A percentile compares a stretch with the other conserved stretches of the same genome.
phyloP scores from a whole-genome alignment of 2,329 filamentous ascomycete genomes.

The Pseudogymnoascus destructans region DNA sequence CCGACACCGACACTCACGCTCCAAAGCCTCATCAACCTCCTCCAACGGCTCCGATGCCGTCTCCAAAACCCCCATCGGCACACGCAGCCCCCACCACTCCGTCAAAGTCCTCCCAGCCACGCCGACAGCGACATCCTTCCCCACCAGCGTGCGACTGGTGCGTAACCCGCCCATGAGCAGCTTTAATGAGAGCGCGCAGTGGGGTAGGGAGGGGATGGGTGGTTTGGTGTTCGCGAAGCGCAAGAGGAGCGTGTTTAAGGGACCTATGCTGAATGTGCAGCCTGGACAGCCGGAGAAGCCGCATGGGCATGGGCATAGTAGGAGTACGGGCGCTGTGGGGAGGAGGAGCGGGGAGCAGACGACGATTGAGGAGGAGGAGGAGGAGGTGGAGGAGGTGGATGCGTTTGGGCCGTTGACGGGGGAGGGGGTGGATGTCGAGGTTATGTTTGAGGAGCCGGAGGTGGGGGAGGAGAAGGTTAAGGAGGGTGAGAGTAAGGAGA shows the following conservation, averaged over 20 bases:
- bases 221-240: conserved; percentile 68
- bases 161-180: conserved; percentile 41
- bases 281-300: background rate
- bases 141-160: conserved; percentile 74
- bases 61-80: conserved; percentile 53
- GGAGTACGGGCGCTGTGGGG: conserved; percentile 51
- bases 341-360: conserved; percentile 62
- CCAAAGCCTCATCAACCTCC: conserved; percentile 87
- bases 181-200: conserved; percentile 47
- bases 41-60: conserved; percentile 63
- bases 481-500: background rate
- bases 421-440: conserved; percentile 19
- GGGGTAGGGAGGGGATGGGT: conserved; percentile 29
- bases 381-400: conserved; percentile 38
- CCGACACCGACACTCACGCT: conserved; percentile 74
- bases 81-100: conserved; percentile 69
- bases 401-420: conserved; percentile 38
- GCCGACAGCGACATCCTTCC: conserved; percentile 61
- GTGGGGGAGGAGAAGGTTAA: background rate
- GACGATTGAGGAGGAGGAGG: conserved; percentile 49
- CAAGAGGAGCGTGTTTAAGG: conserved; percentile 73
- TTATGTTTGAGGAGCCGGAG: background rate
- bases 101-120: conserved; percentile 93
- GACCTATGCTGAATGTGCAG: conserved; percentile 49
- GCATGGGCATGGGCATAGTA: conserved; percentile 32